A percentile compares a stretch with the other conserved stretches of the same genome.
Evolutionary conservation across 257 asterid genomes (phyloP).

Genomic region (Lycium barbarum): DNA sequence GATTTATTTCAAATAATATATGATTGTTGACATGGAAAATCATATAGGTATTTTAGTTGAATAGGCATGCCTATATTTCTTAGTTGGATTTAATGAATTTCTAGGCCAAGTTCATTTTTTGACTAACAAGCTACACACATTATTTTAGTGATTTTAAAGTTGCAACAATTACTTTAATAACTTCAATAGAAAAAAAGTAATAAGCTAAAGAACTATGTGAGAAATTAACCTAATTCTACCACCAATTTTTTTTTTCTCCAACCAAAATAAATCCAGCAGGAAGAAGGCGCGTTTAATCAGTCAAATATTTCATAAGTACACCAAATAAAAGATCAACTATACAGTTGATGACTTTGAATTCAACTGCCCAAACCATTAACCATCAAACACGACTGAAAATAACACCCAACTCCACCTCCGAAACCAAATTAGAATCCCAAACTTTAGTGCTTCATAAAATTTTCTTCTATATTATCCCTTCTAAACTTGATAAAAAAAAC

Average conservation of each 20-base stretch:
- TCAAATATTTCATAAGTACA: not conserved
- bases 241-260: not conserved
- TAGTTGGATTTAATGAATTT: not conserved
- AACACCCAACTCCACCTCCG: constrained; percentile 11
- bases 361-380: not conserved
- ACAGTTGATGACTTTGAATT: constrained; percentile 16
- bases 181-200: not conserved
- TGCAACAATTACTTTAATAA: not conserved
- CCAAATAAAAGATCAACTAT: not conserved
- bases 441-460: not conserved
- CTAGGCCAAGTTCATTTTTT: no score
- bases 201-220: not conserved
- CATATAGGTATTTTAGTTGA: no score
- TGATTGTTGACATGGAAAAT: no score
- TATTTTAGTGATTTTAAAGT: no score
- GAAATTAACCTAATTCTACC: not conserved
- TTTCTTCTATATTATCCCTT: not conserved
- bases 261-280: not conserved
- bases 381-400: constrained; percentile 16
- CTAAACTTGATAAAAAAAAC: not conserved
- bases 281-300: not conserved
- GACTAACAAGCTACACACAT: no score
- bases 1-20: no score
- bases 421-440: not conserved
- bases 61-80: no score